Evolutionary conservation across 192 early-diverging fungal species (phyloP), one percentile per base, ranked within the genome.

Genomic region (Anaeromyces robustus): DNA sequence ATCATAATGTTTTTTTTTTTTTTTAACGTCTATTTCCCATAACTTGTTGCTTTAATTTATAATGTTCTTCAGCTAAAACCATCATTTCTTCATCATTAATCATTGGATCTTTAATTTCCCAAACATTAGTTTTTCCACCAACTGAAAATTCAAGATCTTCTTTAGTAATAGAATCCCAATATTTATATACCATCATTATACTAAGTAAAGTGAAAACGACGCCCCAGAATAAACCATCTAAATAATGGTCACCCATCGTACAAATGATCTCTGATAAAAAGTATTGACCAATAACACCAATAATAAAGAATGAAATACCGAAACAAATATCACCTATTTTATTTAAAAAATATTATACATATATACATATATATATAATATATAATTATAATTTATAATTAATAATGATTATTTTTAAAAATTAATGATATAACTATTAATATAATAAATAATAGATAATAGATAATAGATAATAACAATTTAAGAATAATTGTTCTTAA

Each of bases 151-250:
- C 97, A 43, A 97, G 89, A 82, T 97, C 97, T 83, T 98, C 97
- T 89, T 97, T 97, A 77, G 97, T 98, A 85, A 98, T 97, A 30
- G 92, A 94, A 85, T 98, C 97, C 97, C 97, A 98, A 89, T 96
- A 98, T 88, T 98, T 98, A 92, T 97, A 98, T 0, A 97, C 93
- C 95, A 98, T 97, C 97, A 98, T 97, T 77, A 98, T 95, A 77
- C 92, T 92, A 80, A 98, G 87, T 68, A 98, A 87, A 18, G 93
- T 95, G 81, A 92, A 92, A 32, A 97, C 95, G 7, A 92, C 92
- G 26, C 94, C 94, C 90, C 97, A 97, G 91, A 98, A 98, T 88
- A 98, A 87, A 59, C 97, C 97, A 85, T 98, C 96, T 30, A 98
- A 89, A 83, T 98, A 98, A 82, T 98, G 97, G 86, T 96, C 95